These are phyloP conservation scores for Incumbomyces lentus DNA, from an alignment of 2,329 filamentous ascomycete genomes.

Conservation along the genomic window DNA sequence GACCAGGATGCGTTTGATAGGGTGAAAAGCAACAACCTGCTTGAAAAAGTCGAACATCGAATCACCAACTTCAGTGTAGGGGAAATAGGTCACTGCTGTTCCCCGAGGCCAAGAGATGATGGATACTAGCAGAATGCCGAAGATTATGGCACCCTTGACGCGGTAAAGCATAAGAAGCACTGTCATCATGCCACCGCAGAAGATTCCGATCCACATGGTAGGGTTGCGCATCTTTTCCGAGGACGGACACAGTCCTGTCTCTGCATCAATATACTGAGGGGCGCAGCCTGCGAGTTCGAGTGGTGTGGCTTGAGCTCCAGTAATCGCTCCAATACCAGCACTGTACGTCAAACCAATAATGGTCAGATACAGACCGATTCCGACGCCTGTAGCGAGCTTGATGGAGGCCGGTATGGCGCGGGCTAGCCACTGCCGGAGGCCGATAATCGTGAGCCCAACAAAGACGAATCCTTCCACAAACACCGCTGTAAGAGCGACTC, in stretches of 20 bases:
- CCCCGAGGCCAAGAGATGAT: constrained; percentile 79
- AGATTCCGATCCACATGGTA: constrained; percentile 79
- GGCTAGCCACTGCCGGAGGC: constrained; percentile 79
- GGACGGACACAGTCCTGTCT: constrained; percentile 50
- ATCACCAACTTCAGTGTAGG: constrained; percentile 58
- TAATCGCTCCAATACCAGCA: constrained; percentile 70
- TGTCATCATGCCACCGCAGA: constrained; percentile 72
- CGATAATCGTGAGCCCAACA: constrained; percentile 65
- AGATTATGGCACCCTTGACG: constrained; percentile 77
- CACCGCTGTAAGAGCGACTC: constrained; percentile 70
- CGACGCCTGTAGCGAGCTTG: constrained; percentile 76
- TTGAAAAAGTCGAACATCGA: constrained; percentile 76
- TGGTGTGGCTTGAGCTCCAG: constrained; percentile 58
- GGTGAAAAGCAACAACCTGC: constrained; percentile 73
- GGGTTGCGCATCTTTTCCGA: constrained; percentile 70
- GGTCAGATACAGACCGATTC: constrained; percentile 71
- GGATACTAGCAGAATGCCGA: constrained; percentile 71
- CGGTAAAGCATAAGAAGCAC: constrained; percentile 74
- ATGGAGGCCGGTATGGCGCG: constrained; percentile 73
- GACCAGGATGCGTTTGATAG: constrained; percentile 57
- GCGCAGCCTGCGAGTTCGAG: constrained; percentile 67
- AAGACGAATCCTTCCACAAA: constrained; percentile 86
- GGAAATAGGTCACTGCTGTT: constrained; percentile 72
- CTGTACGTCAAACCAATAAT: constrained; percentile 60
- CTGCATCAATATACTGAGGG: constrained; percentile 31